Percentiles rank a stretch among this genome's conserved stretches.
Conservation (phyloP, 192 early-diverging fungal genomes). For the Umbelopsis isabellina region DNA sequence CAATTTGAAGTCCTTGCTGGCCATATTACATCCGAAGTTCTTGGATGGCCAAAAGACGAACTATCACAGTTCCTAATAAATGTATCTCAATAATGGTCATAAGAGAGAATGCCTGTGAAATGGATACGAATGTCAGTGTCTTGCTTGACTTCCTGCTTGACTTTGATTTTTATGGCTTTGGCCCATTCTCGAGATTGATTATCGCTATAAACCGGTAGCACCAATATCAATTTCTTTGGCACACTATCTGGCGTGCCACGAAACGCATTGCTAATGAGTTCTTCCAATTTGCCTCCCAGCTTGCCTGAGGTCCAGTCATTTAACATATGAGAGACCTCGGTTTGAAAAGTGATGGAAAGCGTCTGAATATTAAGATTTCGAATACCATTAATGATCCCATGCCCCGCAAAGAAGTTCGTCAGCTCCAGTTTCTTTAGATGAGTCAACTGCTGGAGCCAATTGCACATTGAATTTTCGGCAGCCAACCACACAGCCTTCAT, state of each 20-base stretch:
- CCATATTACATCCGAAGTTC: no score
- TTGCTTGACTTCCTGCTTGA: neutral
- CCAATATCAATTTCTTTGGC: neutral
- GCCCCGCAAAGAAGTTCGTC: constrained; percentile 14
- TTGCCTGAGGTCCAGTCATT: constrained; percentile 12
- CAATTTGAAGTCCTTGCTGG: no score
- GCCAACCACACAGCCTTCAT: constrained; percentile 11
- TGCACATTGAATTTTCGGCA: constrained; percentile 6
- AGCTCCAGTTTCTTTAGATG: neutral
- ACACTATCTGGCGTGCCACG: neutral
- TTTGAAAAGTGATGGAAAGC: constrained; percentile 6
- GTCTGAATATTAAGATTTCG: neutral
- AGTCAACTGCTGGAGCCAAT: constrained; percentile 2
- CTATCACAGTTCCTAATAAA: no score
- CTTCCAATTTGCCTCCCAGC: constrained; percentile 5
- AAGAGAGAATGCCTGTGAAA: neutral
- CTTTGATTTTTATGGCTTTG: constrained; percentile 3
- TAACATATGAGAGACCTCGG: neutral
- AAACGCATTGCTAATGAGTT: constrained; percentile 8
- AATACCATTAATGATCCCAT: constrained; percentile 9
- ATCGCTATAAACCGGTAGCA: constrained; percentile 5
- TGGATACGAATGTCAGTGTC: constrained; percentile 2
- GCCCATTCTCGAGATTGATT: constrained; percentile 15
- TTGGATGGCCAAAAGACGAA: no score
- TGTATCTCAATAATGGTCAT: neutral